Percentiles rank a stretch among this genome's conserved stretches.
Conservation (phyloP, 441 rosid species). For the Hura crepitans region DNA sequence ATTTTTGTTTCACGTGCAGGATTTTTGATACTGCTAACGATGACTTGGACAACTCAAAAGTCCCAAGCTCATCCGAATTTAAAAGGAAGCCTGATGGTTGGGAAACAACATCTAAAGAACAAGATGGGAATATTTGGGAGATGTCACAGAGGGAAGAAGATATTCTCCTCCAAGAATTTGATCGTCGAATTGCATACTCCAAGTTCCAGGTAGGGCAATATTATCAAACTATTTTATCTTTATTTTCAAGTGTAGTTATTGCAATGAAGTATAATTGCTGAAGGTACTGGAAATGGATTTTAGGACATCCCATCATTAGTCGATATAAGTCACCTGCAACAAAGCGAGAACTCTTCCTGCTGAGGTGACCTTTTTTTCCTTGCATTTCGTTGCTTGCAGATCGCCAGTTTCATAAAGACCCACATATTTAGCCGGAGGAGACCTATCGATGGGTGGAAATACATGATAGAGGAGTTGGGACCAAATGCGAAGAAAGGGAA, state of each 20-base stretch:
- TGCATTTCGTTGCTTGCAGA: conserved; percentile 39
- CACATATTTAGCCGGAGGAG: conserved; percentile 93
- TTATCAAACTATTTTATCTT: not conserved
- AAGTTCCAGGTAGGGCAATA: conserved; percentile 69
- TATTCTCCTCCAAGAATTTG: conserved; percentile 85
- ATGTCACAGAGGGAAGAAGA: conserved; percentile 97
- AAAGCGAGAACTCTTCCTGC: not conserved
- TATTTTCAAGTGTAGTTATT: not conserved
- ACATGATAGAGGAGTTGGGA: conserved; percentile 92
- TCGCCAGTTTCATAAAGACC: conserved; percentile 86
- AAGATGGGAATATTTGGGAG: conserved; percentile 86
- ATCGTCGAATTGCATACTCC: conserved; percentile 73
- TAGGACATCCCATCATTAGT: not conserved
- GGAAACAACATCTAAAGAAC: conserved; percentile 77
- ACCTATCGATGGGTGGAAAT: conserved; percentile 92
- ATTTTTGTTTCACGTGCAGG: conserved; percentile 40
- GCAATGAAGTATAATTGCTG: not conserved
- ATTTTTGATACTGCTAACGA: conserved; percentile 58
- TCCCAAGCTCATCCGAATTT: conserved; percentile 54
- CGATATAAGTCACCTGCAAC: not conserved
- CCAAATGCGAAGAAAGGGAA: conserved; percentile 93
- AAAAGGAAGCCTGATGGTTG: conserved; percentile 93
- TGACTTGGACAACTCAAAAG: conserved; percentile 53
- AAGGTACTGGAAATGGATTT: not conserved
- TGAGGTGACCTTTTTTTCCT: not conserved